Base-by-base conservation (phyloP, 768 basidiomycete species). In the Mycena galopus region DNA sequence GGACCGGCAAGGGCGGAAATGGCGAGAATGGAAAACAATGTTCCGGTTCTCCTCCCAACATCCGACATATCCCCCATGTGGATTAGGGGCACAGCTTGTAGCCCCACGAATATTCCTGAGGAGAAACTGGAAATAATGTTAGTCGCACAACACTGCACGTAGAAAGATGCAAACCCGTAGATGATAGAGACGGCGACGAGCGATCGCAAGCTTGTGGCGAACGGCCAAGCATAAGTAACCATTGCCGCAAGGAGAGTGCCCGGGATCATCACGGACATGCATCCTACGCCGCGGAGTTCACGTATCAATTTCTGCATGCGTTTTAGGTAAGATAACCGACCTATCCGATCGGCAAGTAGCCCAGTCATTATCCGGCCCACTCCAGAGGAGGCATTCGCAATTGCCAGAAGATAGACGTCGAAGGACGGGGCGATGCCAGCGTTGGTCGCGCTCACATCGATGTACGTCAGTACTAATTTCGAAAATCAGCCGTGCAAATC, bases 201-300 rank as follows among this genome's bases (percentile, higher is more conserved):
- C 0, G 84, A 81, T 0, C 78, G 82, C 62, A 87, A 74, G 30
- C 78, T 85, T 47, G 76, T 81, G 0, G 87, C 87, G 77, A 89
- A 91, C 1, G 94, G 94, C 95, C 94, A 96, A 4, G 83, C 83
- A 74, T 90, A 90, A 0, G 93, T 93, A 55, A 91, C 76, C 30
- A 89, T 79, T 0, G 87, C 92, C 0, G 91, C 89, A 1, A 88
- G 47, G 21, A 86, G 67, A 0, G 89, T 91, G 39, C 90, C 89
- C 0, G 93, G 91, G 12, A 87, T 87, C 86, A 94, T 91, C 33
- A 92, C 82, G 72, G 92, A 95, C 73, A 94, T 83, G 0, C 89
- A 79, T 19, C 94, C 94, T 91, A 62, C 32, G 19, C n/a, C 33
- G 19, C 2, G 21, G 11, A 51, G 42, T 44, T 44, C 16, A 44